Evolutionary conservation across 164 flowering plant genomes (phyloP).

Genomic region (Aristolochia contorta): DNA sequence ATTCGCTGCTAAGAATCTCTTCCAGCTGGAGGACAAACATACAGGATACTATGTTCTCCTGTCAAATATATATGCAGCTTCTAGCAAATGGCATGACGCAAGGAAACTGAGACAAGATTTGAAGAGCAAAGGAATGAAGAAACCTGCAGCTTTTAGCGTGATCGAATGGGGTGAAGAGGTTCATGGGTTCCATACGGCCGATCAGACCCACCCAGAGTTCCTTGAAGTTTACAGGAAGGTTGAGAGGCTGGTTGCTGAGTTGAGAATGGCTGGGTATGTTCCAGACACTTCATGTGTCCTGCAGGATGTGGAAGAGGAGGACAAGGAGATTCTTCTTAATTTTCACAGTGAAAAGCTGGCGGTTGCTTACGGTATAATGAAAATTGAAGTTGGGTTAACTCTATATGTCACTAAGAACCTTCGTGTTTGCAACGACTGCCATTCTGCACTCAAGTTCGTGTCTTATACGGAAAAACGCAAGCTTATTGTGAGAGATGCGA

Average conservation of each 20-base stretch:
- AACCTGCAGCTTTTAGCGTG: constrained; percentile 35
- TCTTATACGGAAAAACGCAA: constrained; percentile 20
- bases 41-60: constrained; percentile 35
- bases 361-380: constrained; percentile 35
- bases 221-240: constrained; percentile 19
- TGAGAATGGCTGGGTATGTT: constrained; percentile 35
- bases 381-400: constrained; percentile 12
- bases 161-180: constrained; percentile 29
- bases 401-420: constrained; percentile 36
- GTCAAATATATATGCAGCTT: constrained; percentile 40
- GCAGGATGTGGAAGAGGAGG: constrained; percentile 39
- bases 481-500: constrained; percentile 23
- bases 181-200: constrained; percentile 37
- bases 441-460: constrained; percentile 29
- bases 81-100: constrained; percentile 35
- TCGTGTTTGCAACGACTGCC: constrained; percentile 35
- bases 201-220: constrained; percentile 21
- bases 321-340: constrained; percentile 25
- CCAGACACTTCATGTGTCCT: constrained; percentile 29
- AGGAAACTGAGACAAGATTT: constrained; percentile 22
- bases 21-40: constrained; percentile 31
- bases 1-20: constrained; percentile 29
- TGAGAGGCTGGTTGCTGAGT: constrained; percentile 20
- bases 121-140: constrained; percentile 30
- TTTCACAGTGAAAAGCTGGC: constrained; percentile 39